phyloP scores from a whole-genome alignment of 1,284 basidiomycete genomes.

The Fomitopsis palustris region DNA sequence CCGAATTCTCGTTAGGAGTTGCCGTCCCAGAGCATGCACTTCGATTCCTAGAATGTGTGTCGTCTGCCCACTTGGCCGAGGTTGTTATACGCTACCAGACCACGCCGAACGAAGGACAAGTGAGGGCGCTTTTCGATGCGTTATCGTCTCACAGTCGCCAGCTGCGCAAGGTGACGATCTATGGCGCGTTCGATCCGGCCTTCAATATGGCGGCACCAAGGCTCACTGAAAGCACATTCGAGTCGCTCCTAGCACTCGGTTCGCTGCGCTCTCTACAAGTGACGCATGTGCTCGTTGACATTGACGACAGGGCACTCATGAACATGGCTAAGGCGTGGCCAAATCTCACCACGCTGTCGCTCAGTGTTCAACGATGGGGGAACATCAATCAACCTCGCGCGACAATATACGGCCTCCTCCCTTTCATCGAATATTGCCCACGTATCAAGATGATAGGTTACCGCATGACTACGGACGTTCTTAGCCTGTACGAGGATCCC shows the following conservation, averaged over 20 bases:
- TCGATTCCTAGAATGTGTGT: not conserved
- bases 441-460: not conserved
- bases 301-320: conserved; percentile 2
- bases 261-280: no score
- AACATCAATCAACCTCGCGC: not conserved
- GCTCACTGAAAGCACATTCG: not conserved
- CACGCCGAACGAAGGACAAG: not conserved
- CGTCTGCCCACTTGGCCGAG: not conserved
- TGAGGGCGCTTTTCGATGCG: not conserved
- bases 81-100: not conserved
- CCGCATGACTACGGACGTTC: not conserved
- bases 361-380: not conserved
- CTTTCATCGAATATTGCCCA: conserved; percentile 2
- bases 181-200: not conserved
- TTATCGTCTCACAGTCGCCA: not conserved
- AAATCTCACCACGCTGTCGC: not conserved
- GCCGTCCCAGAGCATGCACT: not conserved
- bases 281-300: no score
- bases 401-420: conserved; percentile 3
- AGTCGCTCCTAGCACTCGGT: not conserved
- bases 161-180: not conserved
- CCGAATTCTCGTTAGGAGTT: not conserved
- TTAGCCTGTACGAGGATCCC: not conserved
- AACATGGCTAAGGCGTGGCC: conserved; percentile 4
- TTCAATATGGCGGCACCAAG: not conserved